A percentile compares a stretch with the other conserved stretches of the same genome.
Conservation (phyloP, 177 flowering plant genomes). For the Telopea speciosissima region DNA sequence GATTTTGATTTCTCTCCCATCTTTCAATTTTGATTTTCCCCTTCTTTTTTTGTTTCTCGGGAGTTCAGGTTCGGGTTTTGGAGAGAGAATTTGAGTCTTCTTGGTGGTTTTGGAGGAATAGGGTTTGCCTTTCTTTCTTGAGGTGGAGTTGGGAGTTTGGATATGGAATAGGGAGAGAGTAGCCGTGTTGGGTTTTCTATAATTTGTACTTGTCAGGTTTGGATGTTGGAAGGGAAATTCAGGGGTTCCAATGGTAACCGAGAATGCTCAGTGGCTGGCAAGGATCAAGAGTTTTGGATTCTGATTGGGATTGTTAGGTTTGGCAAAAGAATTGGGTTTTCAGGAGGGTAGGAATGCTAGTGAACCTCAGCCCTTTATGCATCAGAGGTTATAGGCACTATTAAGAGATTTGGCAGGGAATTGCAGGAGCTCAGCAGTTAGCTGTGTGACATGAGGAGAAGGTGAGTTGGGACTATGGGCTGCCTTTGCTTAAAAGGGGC, state of each 20-base stretch:
- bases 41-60: too few relatives aligned
- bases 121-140: not conserved
- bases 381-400: not conserved
- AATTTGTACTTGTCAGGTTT: not conserved
- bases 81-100: not conserved
- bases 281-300: constrained; percentile 1
- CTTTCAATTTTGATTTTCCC: not conserved
- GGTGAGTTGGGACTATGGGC: constrained; percentile 44
- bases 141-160: not conserved
- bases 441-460: constrained; percentile 11
- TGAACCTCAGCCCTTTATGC: constrained; percentile 10
- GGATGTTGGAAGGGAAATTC: not conserved
- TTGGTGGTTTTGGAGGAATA: not conserved
- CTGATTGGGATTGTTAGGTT: not conserved
- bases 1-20: not conserved
- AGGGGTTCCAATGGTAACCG: not conserved
- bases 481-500: constrained; percentile 60
- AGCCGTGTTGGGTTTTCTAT: not conserved
- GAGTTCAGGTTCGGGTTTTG: not conserved
- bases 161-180: too few relatives aligned
- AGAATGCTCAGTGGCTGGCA: not conserved
- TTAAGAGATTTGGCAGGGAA: not conserved
- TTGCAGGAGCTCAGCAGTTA: constrained; percentile 2
- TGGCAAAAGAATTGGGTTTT: not conserved
- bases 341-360: constrained; percentile 10